Evolutionary conservation across 2,329 filamentous ascomycete species (phyloP), one percentile per base, ranked within the genome.

Genomic region (Fusarium sp.): DNA sequence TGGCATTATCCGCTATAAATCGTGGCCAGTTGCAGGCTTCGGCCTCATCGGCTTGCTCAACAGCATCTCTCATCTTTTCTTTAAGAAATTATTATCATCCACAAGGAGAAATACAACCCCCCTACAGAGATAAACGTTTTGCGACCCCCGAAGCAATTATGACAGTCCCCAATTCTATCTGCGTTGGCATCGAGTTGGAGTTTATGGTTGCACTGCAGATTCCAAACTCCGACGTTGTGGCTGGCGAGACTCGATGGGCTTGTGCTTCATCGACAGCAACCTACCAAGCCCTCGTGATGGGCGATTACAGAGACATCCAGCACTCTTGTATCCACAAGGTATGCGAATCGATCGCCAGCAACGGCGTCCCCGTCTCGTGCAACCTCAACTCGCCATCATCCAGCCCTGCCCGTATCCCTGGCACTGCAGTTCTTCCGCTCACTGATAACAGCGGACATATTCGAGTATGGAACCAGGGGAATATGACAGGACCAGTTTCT

Each of bases 141-240:
- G 30, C 32, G 32, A 34, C 21, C 30, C 39, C 14, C 4, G 40
- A 28, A n/a, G 23, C 39, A 38, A 40, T 14, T 20, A 62, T 71
- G 68, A 3, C 28, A 21, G 34, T 32, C 17, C 56, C 52, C 17
- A 10, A 46, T 12, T 66, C 66, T 6, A 44, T 73, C 40, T 67
- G 56, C 7, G 32, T 75, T 15, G 73, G 73, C 11, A 51, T 75
- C 23, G 73, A 75, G 66, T 44, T 75, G 21, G 73, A 75, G 52
- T 75, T 74, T 36, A 59, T 75, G 47, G 65, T 73, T 38, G 66
- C 69, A 28, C 60, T 73, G 24, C 61, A 63, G 48, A 39, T 44
- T 14, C 20, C 40, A 23, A 34, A 54, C 26, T 50, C 64, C 42
- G 43, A 52, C 20, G 42, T 26, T 32, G 44, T 24, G 46, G n/a